These are phyloP conservation scores for Geotrichum aggregatum DNA, from an alignment of 1,139 yeast species.

Conservation along the genomic window DNA sequence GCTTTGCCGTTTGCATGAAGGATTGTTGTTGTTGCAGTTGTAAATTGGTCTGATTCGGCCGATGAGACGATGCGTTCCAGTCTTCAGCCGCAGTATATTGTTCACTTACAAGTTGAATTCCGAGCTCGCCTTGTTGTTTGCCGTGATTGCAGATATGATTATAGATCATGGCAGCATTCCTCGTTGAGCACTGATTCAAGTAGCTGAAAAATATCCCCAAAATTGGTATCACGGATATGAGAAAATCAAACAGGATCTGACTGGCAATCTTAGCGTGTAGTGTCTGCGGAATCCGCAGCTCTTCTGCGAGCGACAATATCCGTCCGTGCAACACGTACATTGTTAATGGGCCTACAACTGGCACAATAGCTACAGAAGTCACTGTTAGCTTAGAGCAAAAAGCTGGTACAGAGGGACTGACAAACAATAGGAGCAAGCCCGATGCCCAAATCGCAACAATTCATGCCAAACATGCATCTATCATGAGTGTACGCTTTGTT, in stretches of 20 bases:
- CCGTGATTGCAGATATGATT: conserved; percentile 34
- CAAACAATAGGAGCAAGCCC: conserved; percentile 59
- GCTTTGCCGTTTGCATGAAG: neutral
- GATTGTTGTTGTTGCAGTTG: conserved; percentile 2
- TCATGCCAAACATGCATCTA: conserved; percentile 62
- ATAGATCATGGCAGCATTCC: conserved; percentile 75
- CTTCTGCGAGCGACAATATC: conserved; percentile 56
- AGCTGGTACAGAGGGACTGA: conserved; percentile 15
- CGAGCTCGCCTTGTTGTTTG: conserved; percentile 18
- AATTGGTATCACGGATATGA: conserved; percentile 72
- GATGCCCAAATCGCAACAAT: conserved; percentile 54
- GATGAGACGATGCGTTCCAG: neutral
- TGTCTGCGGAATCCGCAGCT: conserved; percentile 55
- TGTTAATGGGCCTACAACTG: conserved; percentile 72
- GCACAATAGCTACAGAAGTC: conserved; percentile 46
- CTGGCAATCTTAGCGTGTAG: conserved; percentile 66
- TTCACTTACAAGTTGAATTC: conserved; percentile 1
- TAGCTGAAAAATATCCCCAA: conserved; percentile 73
- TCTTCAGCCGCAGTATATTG: conserved; percentile 1
- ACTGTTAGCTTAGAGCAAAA: conserved; percentile 21
- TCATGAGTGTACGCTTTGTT: conserved; percentile 82
- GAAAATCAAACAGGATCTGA: conserved; percentile 65
- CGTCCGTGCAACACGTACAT: conserved; percentile 77
- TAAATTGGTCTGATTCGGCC: neutral
- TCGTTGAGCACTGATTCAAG: conserved; percentile 81